Evolutionary conservation across 805 yeast genomes (phyloP), one percentile per base, ranked within the genome.

Genomic region (Kodamaea hsintzibuensis): DNA sequence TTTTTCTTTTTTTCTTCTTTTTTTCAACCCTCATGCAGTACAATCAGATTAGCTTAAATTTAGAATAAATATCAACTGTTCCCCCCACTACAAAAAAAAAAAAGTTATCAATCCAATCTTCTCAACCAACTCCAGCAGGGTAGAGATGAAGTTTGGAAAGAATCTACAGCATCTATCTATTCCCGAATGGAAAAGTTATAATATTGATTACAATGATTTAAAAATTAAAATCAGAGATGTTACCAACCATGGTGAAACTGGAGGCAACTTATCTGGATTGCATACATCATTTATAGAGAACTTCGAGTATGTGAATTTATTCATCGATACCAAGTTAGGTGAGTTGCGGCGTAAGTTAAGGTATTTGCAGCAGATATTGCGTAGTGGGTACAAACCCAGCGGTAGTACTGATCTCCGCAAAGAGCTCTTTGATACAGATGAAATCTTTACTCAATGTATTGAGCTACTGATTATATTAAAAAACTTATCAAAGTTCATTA

Each of bases 171-270:
- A 82, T 58, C 79, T 90, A 60, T 88, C 96, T 10, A 88, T 91
- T 19, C 91, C 92, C 1, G 95, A 89, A 72, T 92, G 98, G 98
- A 81, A 82, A 62, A 81, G 82, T 57, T 86, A 89, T 70, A 91
- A 92, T 68, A 78, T 92, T 42, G 91, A 90, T 63, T 92, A 92
- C 70, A 87, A 90, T 60, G 89, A 84, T 38, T 67, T 92, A 54
- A 92, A 91, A 69, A 70, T 71, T 3, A 77, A 80, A 45, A 89
- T 92, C 55, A 80, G 85, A 61, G 65, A 68, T 17, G 83, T 85
- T 7, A 87, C 93, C 49, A 19, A 16, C 14, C 13, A 33, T 14
- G 52, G 44, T 10, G 48, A n/a, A 22, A 13, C 27, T 14, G 51
- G 48, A 22, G 48, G 43, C 13, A 35, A 13, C 50, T 68, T 86